These are phyloP conservation scores for Leishmania mexicana DNA, from an alignment of 208 protist genomes.

Conservation along the genomic window DNA sequence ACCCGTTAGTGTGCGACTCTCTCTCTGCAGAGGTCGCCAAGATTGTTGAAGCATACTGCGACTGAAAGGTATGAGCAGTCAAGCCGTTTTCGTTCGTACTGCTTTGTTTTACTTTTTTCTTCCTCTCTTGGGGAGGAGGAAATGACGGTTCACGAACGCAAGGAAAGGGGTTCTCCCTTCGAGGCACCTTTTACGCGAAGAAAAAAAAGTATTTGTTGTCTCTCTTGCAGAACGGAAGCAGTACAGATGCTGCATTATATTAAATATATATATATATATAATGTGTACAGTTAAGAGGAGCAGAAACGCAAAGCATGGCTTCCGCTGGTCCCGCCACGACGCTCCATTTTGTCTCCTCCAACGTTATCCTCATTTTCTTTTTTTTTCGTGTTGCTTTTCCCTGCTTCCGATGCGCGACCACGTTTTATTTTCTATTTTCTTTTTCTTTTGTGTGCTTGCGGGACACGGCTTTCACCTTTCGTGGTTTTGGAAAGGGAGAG, in stretches of 20 bases:
- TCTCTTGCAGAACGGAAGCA: background rate
- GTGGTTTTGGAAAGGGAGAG: background rate
- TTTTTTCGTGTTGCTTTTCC: background rate
- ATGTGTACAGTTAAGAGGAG: background rate
- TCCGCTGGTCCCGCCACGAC: background rate
- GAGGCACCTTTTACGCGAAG: background rate
- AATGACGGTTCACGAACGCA: background rate
- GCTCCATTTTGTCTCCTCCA: background rate
- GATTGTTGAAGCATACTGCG: constrained; percentile 51
- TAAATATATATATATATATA: background rate
- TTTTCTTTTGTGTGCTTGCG: background rate
- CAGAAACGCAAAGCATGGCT: background rate
- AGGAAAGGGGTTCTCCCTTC: background rate
- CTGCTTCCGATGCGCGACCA: background rate
- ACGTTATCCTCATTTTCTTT: background rate
- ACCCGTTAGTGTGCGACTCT: constrained; percentile 27
- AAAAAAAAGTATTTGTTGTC: background rate
- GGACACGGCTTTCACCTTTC: background rate
- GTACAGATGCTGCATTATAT: background rate
- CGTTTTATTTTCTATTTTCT: background rate
- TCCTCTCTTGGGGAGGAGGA: background rate
- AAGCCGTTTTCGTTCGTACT: background rate
- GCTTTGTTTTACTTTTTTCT: background rate
- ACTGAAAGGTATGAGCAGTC: background rate
- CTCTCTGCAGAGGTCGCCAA: constrained; percentile 40